A percentile compares a stretch with the other conserved stretches of the same genome.
These are phyloP conservation scores for Alternaria hordeiaustralica DNA, from an alignment of 2,329 filamentous ascomycete genomes.

Conservation along the genomic window DNA sequence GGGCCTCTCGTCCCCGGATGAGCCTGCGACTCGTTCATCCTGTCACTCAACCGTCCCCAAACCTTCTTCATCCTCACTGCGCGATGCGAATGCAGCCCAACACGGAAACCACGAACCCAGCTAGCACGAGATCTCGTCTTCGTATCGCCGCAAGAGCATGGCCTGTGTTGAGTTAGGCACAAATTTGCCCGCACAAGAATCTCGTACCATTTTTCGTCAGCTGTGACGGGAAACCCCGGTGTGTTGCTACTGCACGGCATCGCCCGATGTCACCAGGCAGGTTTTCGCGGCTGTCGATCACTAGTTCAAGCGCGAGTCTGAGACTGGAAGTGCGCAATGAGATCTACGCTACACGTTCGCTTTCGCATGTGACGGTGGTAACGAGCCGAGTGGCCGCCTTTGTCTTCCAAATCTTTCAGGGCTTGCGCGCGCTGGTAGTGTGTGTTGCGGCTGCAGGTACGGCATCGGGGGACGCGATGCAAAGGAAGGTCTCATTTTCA, in stretches of 20 bases:
- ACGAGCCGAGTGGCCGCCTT: neutral
- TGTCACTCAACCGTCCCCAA: neutral
- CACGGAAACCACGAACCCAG: neutral
- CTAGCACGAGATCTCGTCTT: neutral
- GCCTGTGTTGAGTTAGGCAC: neutral
- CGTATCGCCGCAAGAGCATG: neutral
- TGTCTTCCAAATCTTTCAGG: neutral
- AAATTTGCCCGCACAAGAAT: neutral
- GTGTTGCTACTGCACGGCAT: neutral
- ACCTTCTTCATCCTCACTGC: neutral
- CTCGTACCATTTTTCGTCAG: neutral
- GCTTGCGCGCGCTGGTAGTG: neutral
- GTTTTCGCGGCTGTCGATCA: neutral
- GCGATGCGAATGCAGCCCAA: neutral
- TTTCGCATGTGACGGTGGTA: neutral
- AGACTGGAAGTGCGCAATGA: neutral
- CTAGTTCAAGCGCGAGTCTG: neutral
- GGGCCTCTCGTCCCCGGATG: neutral
- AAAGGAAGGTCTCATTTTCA: neutral
- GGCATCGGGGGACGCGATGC: neutral
- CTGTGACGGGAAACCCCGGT: neutral
- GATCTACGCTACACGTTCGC: neutral
- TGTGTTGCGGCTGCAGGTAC: neutral
- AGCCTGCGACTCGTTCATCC: neutral
- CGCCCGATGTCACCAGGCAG: neutral